Conservation (phyloP, 257 asterid species). For the Ballota nigra region DNA sequence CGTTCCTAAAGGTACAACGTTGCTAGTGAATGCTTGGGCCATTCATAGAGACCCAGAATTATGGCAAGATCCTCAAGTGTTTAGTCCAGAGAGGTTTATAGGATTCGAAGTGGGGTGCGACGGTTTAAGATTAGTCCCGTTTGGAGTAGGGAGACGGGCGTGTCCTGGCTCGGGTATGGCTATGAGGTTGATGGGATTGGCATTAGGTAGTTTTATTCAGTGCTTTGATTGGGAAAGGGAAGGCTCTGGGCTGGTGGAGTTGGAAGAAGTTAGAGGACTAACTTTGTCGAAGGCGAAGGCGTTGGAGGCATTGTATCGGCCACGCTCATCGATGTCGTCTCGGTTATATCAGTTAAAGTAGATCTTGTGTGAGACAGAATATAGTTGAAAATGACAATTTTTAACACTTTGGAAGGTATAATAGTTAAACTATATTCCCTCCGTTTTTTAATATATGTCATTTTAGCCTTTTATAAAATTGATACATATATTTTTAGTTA, state of each 20-base stretch:
- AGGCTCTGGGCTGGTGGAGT: conserved; percentile 25
- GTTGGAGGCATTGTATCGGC: conserved; percentile 37
- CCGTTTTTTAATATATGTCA: no score
- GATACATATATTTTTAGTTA: no score
- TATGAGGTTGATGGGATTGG: conserved; percentile 38
- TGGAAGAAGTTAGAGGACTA: conserved; percentile 29
- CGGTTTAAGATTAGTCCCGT: conserved; percentile 34
- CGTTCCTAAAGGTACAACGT: conserved; percentile 33
- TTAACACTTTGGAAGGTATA: no score
- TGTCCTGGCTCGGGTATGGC: conserved; percentile 47
- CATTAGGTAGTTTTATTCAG: conserved; percentile 39
- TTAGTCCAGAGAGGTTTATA: conserved; percentile 37
- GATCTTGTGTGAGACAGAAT: no score
- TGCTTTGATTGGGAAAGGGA: conserved; percentile 54
- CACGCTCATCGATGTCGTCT: conserved; percentile 20
- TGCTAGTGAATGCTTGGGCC: conserved; percentile 45
- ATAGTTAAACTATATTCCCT: no score
- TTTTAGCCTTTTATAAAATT: no score
- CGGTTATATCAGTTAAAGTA: conserved; percentile 3
- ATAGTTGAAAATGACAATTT: no score
- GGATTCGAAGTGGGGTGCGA: conserved; percentile 23
- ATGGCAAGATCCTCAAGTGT: conserved; percentile 33
- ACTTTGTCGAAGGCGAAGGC: conserved; percentile 36
- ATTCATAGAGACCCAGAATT: conserved; percentile 35
- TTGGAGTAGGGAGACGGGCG: conserved; percentile 52